These are phyloP conservation scores for Colletotrichum sp. DNA, from an alignment of 2,329 filamentous ascomycete species.

Conservation along the genomic window DNA sequence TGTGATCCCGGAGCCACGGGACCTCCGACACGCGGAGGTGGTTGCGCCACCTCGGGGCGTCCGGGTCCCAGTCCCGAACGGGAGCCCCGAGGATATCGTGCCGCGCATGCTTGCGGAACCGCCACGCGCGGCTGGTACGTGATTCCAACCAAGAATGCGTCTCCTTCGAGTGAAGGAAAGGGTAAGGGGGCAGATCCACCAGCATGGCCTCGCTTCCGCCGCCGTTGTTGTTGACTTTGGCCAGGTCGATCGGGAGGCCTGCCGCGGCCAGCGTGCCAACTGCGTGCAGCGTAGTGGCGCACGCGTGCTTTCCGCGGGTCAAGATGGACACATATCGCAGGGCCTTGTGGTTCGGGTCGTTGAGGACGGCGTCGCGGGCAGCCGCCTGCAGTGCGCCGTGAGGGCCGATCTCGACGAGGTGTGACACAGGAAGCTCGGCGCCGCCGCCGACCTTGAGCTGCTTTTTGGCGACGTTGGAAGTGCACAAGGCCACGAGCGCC, in stretches of 20 bases:
- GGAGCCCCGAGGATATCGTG: constrained; percentile 19
- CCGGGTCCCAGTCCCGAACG: background rate
- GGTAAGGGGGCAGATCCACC: constrained; percentile 19
- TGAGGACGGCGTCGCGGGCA: constrained; percentile 51
- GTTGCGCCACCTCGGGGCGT: constrained; percentile 17
- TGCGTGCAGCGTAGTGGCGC: background rate
- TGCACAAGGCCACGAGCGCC: constrained; percentile 5
- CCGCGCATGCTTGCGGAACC: constrained; percentile 5
- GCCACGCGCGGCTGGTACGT: constrained; percentile 7
- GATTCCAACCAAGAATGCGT: constrained; percentile 12
- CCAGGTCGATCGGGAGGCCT: constrained; percentile 40
- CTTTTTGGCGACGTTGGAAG: background rate
- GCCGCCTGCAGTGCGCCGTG: constrained; percentile 26
- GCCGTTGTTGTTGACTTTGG: constrained; percentile 41
- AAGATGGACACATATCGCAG: background rate
- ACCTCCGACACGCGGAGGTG: constrained; percentile 31
- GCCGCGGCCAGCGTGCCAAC: constrained; percentile 23
- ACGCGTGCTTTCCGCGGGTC: background rate
- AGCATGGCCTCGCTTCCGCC: background rate
- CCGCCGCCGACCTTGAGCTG: constrained; percentile 26
- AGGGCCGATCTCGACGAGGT: constrained; percentile 11
- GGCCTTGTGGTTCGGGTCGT: constrained; percentile 50
- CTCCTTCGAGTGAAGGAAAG: constrained; percentile 17
- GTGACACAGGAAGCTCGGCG: background rate
- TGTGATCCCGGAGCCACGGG: constrained; percentile 51